Evolutionary conservation across 2,329 filamentous ascomycete species (phyloP), one percentile per base, ranked within the genome.

Genomic region (Metarhizium humberi): DNA sequence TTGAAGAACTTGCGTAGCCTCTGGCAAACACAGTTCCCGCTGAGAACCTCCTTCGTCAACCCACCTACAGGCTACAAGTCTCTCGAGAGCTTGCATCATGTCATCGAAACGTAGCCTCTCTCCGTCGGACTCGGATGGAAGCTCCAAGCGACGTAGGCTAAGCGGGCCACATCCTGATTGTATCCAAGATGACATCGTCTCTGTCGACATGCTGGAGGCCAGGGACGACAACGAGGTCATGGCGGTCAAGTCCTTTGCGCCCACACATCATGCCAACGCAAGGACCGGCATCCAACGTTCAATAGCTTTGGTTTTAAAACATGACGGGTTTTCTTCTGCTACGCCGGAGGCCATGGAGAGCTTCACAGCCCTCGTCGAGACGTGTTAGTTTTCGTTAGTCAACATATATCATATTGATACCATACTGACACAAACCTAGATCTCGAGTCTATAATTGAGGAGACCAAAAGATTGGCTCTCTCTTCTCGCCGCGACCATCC

Each of bases 251-350:
- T 64, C 62, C 11, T 55, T 57, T 52, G 55, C 60, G 3, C 64
- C 66, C 14, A 70, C 69, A 4, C 62, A 64, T 36, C 69, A 69
- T 54, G 63, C 63, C 34, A 64, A 69, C 56, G 69, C 68, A 6
- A 63, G 70, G 55, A 56, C 57, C 18, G 65, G 76, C 2, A 69
- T 86, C 30, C 74, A 76, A 49, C 77, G 81, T 52, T 78, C 80
- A 11, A 78, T 86, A 55, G 77, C 75, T 0, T 65, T 85, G 55
- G 75, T 76, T 3, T 66, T 86, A 32, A 69, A 78, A 46, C 77
- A 84, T 57, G 77, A 84, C 42, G 83, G 83, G 32, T 86, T 85
- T 60, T 72, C 77, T 34, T 71, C 73, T 30, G 77, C 81, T 14
- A 76, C 72, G 1, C 73, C 75, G 7, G 78, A 82, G 53, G 81